Evolutionary conservation across 139 green algal genomes (phyloP), one percentile per base, ranked within the genome.

Genomic region (Picochlorum costavermella): DNA sequence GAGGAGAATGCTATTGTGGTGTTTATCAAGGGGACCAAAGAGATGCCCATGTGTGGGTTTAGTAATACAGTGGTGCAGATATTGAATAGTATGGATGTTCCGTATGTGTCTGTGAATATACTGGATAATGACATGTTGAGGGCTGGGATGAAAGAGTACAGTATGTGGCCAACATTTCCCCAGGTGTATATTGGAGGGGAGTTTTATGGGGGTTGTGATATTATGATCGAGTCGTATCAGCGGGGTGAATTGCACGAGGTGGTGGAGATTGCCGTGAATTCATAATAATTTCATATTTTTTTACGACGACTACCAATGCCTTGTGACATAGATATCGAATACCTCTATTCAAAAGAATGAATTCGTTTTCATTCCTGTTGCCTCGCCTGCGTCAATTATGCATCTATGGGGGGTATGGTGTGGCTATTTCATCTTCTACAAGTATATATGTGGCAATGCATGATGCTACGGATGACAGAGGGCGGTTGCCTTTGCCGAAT

Each of bases 191-290:
- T 95, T 33, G 84, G 86, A 50, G 87, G 86, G 0, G 92, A 98
- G 74, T 95, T 99, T 60, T 89, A 86, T 66, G 94, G 94, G 11
- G 94, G 94, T 6, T 96, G 87, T 44, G 94, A 99, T 78, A 99
- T 99, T 74, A 86, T 96, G 78, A 87, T 97, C 28, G 83, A 72
- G 82, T 61, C 78, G 1, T 92, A 85, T 65, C 75, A 90, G 61
- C 82, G 69, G 53, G 89, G 89, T 4, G 77, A 89, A 58, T 73
- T 96, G 37, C 44, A 67, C 28, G 89, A 95, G 70, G 70, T 73
- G 4, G 48, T 96, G 26, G 88, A 95, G 76, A 60, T 72, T 4
- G 67, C 77, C 3, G 33, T 84, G 44, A 84, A 78, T 36, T 75
- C 76, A 23, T 87, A 58, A 82, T 23, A 20, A 17, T 12, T 49